Base-by-base conservation (phyloP, 108 stramenopile species). In the Fistulifera pelliculosa region DNA sequence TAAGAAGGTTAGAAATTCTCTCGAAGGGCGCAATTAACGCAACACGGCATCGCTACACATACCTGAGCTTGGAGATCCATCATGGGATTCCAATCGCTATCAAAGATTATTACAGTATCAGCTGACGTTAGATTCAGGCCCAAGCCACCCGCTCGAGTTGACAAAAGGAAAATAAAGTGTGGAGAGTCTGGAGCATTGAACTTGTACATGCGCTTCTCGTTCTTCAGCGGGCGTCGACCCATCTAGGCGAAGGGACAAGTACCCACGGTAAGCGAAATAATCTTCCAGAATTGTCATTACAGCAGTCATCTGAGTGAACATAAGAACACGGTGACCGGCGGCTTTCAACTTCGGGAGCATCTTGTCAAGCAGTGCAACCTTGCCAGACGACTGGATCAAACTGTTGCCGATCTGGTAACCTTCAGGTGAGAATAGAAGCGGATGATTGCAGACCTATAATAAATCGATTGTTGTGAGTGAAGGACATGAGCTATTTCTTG, bases 41-140 rank as follows among this genome's bases (percentile, higher is more conserved):
- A 45, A 45, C 7, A 4, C 21, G 11, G 19, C 3, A 35, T n/a
- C 31, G 8, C 8, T 35, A 6, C 6, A 35, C 31, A 6, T 21
- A 35, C 31, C 27, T 95, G 94, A 5, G 96, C 96, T 69, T 98
- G 98, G 38, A 90, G 60, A 63, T 99, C 96, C 90, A 91, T 93
- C 75, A 93, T 91, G 23, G 98, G 98, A 64, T 99, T 99, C 98
- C 98, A 99, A 68, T 99, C 98, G 49, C 83, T 83, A 61, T 96
- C 98, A 73, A 95, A 97, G 53, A 99, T 87, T 56, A 99, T 87
- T 19, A 94, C 94, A 7, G 94, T 96, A 58, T 98, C 94, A 21
- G 98, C 98, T 16, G 93, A 70, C 17, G 94, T 85, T 22, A 86
- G 74, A 50, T 90, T 86, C 31, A 90, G 65, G 27, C 84, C 88